phyloP scores from a whole-genome alignment of 768 basidiomycete genomes.

The Pleurotus sapidus region DNA sequence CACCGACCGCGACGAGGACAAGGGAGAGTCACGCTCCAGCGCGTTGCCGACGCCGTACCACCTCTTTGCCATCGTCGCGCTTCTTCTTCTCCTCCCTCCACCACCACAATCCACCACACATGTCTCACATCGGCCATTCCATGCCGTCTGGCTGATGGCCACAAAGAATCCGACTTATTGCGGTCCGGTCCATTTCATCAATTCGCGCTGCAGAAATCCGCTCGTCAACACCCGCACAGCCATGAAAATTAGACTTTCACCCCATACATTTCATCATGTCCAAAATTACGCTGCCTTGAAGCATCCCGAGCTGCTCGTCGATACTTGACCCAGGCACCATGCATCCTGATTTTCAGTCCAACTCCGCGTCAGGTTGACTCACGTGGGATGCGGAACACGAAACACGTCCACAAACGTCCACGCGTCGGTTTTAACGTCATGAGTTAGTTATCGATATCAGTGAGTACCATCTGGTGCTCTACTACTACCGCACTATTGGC shows the following conservation, averaged over 20 bases:
- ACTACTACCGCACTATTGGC: neutral
- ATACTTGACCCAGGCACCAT: neutral
- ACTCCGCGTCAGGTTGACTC: slow-evolving; percentile 3
- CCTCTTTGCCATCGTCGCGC: neutral
- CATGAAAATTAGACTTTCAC: neutral
- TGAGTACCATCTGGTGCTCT: neutral
- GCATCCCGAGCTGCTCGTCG: neutral
- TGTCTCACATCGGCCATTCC: slow-evolving; percentile 21
- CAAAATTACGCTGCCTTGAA: neutral
- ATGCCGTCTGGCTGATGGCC: slow-evolving; percentile 15
- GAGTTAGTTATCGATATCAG: neutral
- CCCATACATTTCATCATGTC: neutral
- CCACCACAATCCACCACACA: neutral
- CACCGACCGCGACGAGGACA: neutral
- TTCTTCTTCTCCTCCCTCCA: neutral
- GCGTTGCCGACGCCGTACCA: too few species aligned
- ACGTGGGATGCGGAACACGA: slow-evolving; percentile 3
- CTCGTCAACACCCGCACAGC: neutral
- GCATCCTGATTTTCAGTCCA: neutral
- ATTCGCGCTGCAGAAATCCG: neutral
- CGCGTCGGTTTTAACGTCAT: neutral
- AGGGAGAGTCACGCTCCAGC: too few species aligned
- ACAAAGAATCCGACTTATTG: slow-evolving; percentile 5
- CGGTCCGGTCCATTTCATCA: neutral
- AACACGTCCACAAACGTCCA: slow-evolving; percentile 3